Conservation (phyloP, 2,329 filamentous ascomycete species). For the Trichoderma atrobrunneum region DNA sequence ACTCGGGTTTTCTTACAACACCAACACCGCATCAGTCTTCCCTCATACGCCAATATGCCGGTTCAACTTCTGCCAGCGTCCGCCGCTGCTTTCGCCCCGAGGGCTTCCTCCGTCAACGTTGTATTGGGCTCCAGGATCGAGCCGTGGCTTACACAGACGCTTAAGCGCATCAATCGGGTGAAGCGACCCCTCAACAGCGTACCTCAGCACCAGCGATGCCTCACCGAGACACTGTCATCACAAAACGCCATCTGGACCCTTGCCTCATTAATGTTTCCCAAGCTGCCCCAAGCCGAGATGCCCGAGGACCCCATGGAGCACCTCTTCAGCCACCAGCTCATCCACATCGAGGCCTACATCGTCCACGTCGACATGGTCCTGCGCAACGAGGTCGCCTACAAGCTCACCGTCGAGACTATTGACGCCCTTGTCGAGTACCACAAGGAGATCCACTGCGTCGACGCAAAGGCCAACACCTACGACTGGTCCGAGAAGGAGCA, state of each 20-base stretch:
- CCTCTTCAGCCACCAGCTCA: conserved; percentile 86
- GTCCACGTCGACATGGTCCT: conserved; percentile 99
- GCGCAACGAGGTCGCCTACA: conserved; percentile 96
- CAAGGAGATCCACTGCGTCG: conserved; percentile 89
- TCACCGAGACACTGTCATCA: conserved; percentile 90
- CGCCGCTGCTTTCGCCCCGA: conserved; percentile 91
- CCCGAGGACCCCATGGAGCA: conserved; percentile 81
- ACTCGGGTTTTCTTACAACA: background rate
- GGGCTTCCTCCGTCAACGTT: conserved; percentile 86
- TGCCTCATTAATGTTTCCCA: conserved; percentile 87
- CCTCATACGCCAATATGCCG: conserved; percentile 60
- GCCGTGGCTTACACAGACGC: conserved; percentile 92
- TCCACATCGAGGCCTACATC: conserved; percentile 95
- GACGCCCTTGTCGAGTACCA: conserved; percentile 92
- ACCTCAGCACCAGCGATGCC: conserved; percentile 88
- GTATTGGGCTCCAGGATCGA: conserved; percentile 90
- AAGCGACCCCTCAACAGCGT: conserved; percentile 98
- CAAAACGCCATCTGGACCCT: conserved; percentile 91
- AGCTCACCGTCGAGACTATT: conserved; percentile 93
- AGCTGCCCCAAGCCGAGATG: conserved; percentile 81
- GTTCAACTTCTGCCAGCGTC: conserved; percentile 91
- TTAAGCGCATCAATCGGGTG: conserved; percentile 94
- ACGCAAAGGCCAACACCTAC: conserved; percentile 84
- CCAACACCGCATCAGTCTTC: background rate
- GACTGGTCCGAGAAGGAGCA: conserved; percentile 96